Conservation (phyloP, 2,329 filamentous ascomycete genomes). For the Cytospora schulzeri region DNA sequence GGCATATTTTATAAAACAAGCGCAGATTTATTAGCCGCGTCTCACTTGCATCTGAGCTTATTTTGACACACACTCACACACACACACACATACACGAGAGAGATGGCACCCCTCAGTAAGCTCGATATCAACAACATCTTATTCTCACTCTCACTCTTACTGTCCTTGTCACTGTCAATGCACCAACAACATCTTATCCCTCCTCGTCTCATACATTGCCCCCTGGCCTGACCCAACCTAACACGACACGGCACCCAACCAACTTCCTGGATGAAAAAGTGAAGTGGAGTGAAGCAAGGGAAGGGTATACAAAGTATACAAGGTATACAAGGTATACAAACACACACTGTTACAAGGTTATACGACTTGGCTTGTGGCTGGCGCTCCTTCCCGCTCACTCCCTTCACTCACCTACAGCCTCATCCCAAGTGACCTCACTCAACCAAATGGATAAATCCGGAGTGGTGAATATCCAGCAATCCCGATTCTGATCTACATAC, state of each 20-base stretch:
- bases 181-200: neutral
- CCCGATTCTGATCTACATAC: neutral
- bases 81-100: too few species aligned
- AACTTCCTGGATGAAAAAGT: slow-evolving; percentile 4
- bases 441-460: neutral
- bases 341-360: neutral
- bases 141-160: neutral
- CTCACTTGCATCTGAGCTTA: slow-evolving; percentile 20
- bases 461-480: neutral
- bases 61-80: slow-evolving; percentile 5
- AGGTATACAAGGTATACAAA: slow-evolving; percentile 2
- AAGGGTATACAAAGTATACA: slow-evolving; percentile 10
- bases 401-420: slow-evolving; percentile 2
- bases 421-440: neutral
- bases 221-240: slow-evolving; percentile 19
- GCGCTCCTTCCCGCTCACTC: slow-evolving; percentile 14
- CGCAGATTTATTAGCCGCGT: neutral
- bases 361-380: neutral
- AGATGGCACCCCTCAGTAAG: slow-evolving; percentile 29
- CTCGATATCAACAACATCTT: slow-evolving; percentile 11
- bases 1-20: neutral
- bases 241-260: slow-evolving; percentile 18
- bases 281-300: slow-evolving; percentile 10
- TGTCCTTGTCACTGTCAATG: neutral
- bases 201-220: neutral